Conservation (phyloP, 2,329 filamentous ascomycete species). For the Elsinoe fawcettii region DNA sequence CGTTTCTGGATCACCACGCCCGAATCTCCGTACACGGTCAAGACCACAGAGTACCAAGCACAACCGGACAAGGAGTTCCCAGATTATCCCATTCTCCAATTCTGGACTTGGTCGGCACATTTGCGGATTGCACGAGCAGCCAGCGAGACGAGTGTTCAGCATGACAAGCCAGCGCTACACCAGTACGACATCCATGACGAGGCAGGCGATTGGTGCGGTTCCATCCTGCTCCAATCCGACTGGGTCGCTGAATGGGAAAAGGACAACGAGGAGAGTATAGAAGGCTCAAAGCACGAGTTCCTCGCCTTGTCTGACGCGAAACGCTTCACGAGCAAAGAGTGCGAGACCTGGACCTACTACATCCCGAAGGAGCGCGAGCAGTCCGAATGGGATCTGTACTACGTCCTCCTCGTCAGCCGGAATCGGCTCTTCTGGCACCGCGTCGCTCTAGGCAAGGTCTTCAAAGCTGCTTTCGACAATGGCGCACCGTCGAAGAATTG, state of each 20-base stretch:
- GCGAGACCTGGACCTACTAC: slow-evolving; percentile 30
- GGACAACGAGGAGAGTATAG: slow-evolving; percentile 18
- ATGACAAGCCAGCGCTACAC: slow-evolving; percentile 14
- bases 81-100: slow-evolving; percentile 27
- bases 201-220: slow-evolving; percentile 29
- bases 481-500: slow-evolving; percentile 18
- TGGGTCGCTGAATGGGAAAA: slow-evolving; percentile 8
- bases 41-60: background rate
- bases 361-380: slow-evolving; percentile 29
- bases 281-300: slow-evolving; percentile 21
- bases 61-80: slow-evolving; percentile 3
- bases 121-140: slow-evolving; percentile 18
- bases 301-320: slow-evolving; percentile 33
- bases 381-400: slow-evolving; percentile 31
- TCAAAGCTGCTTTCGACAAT: slow-evolving; percentile 25
- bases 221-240: slow-evolving; percentile 23
- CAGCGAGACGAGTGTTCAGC: background rate
- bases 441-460: slow-evolving; percentile 31
- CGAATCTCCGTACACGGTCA: slow-evolving; percentile 18
- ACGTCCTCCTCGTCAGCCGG: slow-evolving; percentile 28
- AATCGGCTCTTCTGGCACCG: slow-evolving; percentile 24
- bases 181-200: slow-evolving; percentile 27
- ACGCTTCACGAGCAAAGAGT: slow-evolving; percentile 28
- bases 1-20: slow-evolving; percentile 18
- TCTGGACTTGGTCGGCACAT: slow-evolving; percentile 27